Base-by-base conservation (phyloP, 2,329 filamentous ascomycete genomes). In the Alternaria dauci region DNA sequence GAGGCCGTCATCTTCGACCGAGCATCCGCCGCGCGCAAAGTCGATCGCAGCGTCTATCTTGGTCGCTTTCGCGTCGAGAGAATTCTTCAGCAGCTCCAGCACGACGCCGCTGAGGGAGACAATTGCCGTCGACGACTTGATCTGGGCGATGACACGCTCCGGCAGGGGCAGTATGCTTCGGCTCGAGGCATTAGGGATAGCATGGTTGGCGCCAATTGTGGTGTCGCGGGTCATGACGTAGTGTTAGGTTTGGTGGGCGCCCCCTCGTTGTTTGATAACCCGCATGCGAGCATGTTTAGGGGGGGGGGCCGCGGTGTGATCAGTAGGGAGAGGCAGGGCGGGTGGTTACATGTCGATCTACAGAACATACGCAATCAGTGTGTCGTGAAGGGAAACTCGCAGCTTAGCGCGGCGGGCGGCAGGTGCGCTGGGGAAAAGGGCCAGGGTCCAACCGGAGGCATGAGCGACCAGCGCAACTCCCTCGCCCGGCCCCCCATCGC, bases 101-200 rank as follows among this genome's bases (percentile, higher is more conserved):
- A 92, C 81, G 5, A 91, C 93, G 26, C 81, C 86, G 68, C 89
- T 90, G 32, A 98, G 82, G 44, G 88, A 90, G 2, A 88, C 91
- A 68, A 98, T 90, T 56, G 86, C 83, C n/a, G 88, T 88, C 0
- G 94, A 96, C 0, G 94, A 97, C 74, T 90, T 91, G 80, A 99
- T 90, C 76, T 93, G 92, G 48, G 90, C 87, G 69, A 88, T 84
- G 58, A 91, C 92, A 67, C 91, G 84, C 38, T 86, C 80, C 12
- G 93, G 91, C 61, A 97, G 84, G 52, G 84, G 87, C 66, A 84
- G 83, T 72, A 95, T 94, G 57, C 74, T 57, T 30, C 48, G 61
- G 12, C n/a, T 26, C 42, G 46, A 9, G 3, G 26, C 39, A n/a
- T 25, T 25, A 23, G 50, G 23, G 41, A 47, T 47, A 52, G 50